Percentiles rank a stretch among this genome's conserved stretches.
Evolutionary conservation across 2,329 filamentous ascomycete genomes (phyloP).

Genomic region (Fusarium penzigii): DNA sequence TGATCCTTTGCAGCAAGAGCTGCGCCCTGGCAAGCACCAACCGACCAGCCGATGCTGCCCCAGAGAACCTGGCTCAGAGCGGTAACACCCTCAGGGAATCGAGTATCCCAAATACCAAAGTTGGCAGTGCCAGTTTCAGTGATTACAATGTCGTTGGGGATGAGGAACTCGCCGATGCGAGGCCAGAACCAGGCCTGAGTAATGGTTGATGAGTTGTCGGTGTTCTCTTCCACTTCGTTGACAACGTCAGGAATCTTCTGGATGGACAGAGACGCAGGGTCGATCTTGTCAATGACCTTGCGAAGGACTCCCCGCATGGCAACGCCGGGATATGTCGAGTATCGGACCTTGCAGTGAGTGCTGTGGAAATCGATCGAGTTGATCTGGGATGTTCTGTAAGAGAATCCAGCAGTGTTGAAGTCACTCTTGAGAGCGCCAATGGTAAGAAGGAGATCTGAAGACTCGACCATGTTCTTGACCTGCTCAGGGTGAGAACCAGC

Average conservation of each 20-base stretch:
- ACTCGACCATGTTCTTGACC: conserved; percentile 65
- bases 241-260: conserved; percentile 53
- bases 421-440: conserved; percentile 72
- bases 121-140: conserved; percentile 88
- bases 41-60: conserved; percentile 66
- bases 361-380: conserved; percentile 82
- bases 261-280: conserved; percentile 58
- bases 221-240: conserved; percentile 48
- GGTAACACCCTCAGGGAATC: conserved; percentile 75
- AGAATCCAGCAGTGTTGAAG: conserved; percentile 83
- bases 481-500: conserved; percentile 66
- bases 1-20: conserved; percentile 73
- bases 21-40: conserved; percentile 62
- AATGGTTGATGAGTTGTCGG: conserved; percentile 49
- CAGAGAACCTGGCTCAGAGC: conserved; percentile 78
- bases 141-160: conserved; percentile 73
- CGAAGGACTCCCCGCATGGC: conserved; percentile 76
- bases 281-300: conserved; percentile 64
- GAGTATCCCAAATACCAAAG: conserved; percentile 85
- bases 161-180: conserved; percentile 70
- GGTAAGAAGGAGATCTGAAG: conserved; percentile 68
- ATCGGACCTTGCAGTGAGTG: conserved; percentile 70
- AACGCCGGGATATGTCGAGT: conserved; percentile 76
- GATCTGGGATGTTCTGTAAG: conserved; percentile 74
- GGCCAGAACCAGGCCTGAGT: conserved; percentile 79